These are phyloP conservation scores for Pythium pyrilobum DNA, from an alignment of 352 stramenopile genomes.

Conservation along the genomic window DNA sequence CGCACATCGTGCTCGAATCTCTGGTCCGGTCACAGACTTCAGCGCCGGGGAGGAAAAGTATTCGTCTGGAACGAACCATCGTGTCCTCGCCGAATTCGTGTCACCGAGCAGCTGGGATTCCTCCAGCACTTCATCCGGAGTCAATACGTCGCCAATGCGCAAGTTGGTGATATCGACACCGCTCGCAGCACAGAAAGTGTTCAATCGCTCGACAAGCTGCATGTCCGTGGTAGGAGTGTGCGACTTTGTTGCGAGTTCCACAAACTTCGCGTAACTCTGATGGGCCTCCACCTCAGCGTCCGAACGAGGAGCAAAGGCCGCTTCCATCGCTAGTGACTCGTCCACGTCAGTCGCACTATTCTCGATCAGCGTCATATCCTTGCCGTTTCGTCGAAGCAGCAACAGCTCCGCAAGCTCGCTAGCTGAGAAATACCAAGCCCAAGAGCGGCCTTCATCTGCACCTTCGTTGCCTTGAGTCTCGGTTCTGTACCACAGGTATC, in stretches of 20 bases:
- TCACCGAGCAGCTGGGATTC: neutral
- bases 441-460: slow-evolving; percentile 88
- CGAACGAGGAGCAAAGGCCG: slow-evolving; percentile 38
- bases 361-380: slow-evolving; percentile 85
- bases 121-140: slow-evolving; percentile 20
- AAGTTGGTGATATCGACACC: slow-evolving; percentile 84
- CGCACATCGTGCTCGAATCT: slow-evolving; percentile 87
- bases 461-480: slow-evolving; percentile 96
- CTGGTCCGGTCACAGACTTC: slow-evolving; percentile 47
- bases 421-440: slow-evolving; percentile 95
- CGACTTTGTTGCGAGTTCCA: slow-evolving; percentile 48
- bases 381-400: slow-evolving; percentile 70
- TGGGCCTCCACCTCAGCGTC: slow-evolving; percentile 42
- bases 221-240: slow-evolving; percentile 72
- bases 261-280: slow-evolving; percentile 49
- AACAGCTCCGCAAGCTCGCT: slow-evolving; percentile 87
- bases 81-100: neutral
- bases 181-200: slow-evolving; percentile 71
- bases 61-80: slow-evolving; percentile 52
- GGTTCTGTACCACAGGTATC: slow-evolving; percentile 93
- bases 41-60: slow-evolving; percentile 70
- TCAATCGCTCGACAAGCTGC: slow-evolving; percentile 81
- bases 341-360: slow-evolving; percentile 70
- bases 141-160: slow-evolving; percentile 54
- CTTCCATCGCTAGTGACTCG: slow-evolving; percentile 19